A percentile compares a stretch with the other conserved stretches of the same genome.
Evolutionary conservation across 345 rosid species (phyloP).

Genomic region (Bruguiera parviflora): DNA sequence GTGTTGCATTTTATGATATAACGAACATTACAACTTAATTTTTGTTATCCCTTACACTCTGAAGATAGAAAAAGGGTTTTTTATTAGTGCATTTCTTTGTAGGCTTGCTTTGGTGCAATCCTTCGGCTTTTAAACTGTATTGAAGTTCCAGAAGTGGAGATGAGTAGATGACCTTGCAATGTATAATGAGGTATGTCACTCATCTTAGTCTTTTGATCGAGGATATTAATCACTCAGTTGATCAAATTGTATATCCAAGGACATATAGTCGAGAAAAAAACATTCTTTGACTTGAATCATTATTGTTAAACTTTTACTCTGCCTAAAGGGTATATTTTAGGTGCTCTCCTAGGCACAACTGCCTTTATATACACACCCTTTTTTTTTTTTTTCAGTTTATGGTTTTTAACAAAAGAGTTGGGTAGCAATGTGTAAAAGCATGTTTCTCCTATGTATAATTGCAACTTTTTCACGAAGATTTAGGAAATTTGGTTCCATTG

Average conservation of each 20-base stretch:
- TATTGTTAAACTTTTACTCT: not conserved
- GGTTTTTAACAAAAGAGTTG: too few species aligned
- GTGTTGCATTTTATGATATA: not conserved
- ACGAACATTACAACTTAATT: not conserved
- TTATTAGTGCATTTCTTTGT: slow-evolving; percentile 8
- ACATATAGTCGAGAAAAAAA: not conserved
- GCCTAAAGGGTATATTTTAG: not conserved
- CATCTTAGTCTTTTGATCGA: not conserved
- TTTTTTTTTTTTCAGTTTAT: too few species aligned
- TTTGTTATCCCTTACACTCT: not conserved
- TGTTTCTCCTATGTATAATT: too few species aligned
- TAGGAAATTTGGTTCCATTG: too few species aligned
- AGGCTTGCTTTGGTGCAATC: slow-evolving; percentile 14
- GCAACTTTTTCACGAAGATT: too few species aligned
- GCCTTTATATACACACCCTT: too few species aligned
- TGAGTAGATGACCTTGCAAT: not conserved
- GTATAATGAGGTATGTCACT: slow-evolving; percentile 17
- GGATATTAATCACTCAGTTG: not conserved
- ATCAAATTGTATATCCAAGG: not conserved
- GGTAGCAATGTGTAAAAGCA: too few species aligned
- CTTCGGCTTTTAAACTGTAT: slow-evolving; percentile 6
- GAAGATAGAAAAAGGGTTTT: not conserved
- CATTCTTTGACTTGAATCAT: not conserved
- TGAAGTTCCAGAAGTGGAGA: not conserved
- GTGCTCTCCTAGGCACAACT: not conserved